Base-by-base conservation (phyloP, 805 yeast species). In the Danielia reshetovae region DNA sequence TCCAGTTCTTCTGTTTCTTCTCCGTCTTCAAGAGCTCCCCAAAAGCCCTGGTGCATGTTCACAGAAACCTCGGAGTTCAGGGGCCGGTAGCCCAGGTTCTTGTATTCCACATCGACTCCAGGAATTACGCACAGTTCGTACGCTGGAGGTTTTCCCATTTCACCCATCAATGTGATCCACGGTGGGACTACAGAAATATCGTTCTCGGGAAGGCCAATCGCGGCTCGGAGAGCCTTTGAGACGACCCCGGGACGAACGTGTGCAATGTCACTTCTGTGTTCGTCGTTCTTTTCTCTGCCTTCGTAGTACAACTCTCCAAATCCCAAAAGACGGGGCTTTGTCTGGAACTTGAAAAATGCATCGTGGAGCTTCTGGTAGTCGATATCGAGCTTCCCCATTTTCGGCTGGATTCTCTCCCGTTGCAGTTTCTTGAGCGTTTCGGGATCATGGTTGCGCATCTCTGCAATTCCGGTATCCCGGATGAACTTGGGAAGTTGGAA, bases 371-470 rank as follows among this genome's bases (percentile, higher is more conserved):
- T 83, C 42, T 75, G 81, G 54, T 83, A 89, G 57, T 90, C 97
- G 16, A 93, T 74, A 54, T 90, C 97, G 15, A 90, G 57, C 34
- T 79, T 69, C 1, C 94, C 94, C 78, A 87, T 68, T 54, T 85
- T 86, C 0, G 96, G 96, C 55, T 86, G 96, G 0, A 88, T 94
- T 33, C 84, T 70, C 37, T 85, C 90, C 42, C 97, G 70, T 55
- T 81, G 81, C 51, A 74, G 70, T 49, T 85, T 93, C 52, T 83
- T 79, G 46, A 87, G 54, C 1, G 79, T 69, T 10, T 74, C 62
- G 13, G 74, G 79, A 28, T 79, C 79, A 2, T 79, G 75, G 36
- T 77, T 76, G 54, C 97, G 74, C 95, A 90, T 84, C 36, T 85
- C 88, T 43, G 78, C 74, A 18, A 90, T 88, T 2, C 96, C 96